Conservation (phyloP, 2,329 filamentous ascomycete species). For the Talaromyces sp. region DNA sequence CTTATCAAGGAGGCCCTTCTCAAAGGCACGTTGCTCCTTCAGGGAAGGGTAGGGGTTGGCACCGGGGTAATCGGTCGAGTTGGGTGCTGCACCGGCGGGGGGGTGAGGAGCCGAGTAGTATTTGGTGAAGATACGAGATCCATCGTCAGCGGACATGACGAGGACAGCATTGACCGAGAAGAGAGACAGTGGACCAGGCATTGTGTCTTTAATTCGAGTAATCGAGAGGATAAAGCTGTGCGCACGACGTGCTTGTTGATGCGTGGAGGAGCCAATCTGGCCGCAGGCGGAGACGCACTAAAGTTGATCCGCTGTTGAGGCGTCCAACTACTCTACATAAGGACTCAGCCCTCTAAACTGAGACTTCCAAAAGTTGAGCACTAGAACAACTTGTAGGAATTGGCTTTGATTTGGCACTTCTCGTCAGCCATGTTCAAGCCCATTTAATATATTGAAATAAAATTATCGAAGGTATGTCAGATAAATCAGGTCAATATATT, state of each 20-base stretch:
- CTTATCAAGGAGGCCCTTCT: slow-evolving; percentile 94
- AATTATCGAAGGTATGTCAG: background rate
- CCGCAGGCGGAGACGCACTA: slow-evolving; percentile 28
- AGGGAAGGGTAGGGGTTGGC: slow-evolving; percentile 81
- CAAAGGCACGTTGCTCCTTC: slow-evolving; percentile 94
- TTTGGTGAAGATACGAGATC: slow-evolving; percentile 88
- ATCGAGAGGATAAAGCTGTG: slow-evolving; percentile 13
- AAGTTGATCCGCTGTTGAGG: slow-evolving; percentile 24
- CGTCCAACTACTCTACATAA: too few species aligned
- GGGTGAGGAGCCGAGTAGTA: slow-evolving; percentile 78
- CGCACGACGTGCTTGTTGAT: slow-evolving; percentile 22
- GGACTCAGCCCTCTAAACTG: too few species aligned
- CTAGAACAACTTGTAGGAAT: too few species aligned
- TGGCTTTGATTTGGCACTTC: too few species aligned
- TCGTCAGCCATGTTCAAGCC: too few species aligned
- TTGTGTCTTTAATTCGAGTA: slow-evolving; percentile 42
- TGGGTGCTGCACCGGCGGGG: slow-evolving; percentile 60
- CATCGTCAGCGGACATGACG: slow-evolving; percentile 82
- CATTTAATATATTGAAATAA: too few species aligned
- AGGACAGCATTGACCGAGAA: slow-evolving; percentile 77
- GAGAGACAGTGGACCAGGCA: slow-evolving; percentile 75
- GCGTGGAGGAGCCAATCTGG: slow-evolving; percentile 27
- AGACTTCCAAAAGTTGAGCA: too few species aligned
- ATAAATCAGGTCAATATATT: background rate
- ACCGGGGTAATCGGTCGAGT: slow-evolving; percentile 61